phyloP scores from a whole-genome alignment of 768 basidiomycete species.

The Lyophyllum decastes region DNA sequence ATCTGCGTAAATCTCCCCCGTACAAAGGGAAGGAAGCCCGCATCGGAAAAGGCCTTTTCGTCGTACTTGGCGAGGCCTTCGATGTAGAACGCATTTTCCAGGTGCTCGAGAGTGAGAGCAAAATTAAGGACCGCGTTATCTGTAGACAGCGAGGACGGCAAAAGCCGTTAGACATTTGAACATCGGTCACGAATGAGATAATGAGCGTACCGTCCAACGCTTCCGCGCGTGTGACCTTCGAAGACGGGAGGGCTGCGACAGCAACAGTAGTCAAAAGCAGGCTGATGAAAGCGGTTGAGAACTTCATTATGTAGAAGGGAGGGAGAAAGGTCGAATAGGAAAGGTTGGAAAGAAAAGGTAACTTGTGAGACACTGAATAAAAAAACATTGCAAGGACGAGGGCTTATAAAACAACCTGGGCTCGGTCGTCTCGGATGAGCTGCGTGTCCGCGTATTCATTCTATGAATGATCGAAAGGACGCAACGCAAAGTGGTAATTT shows the following conservation, averaged over 20 bases:
- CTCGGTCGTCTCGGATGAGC: no score
- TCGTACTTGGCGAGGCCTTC: constrained; percentile 41
- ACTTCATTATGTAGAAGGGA: not conserved
- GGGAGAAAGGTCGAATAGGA: no score
- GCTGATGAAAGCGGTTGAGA: not conserved
- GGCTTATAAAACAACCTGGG: no score
- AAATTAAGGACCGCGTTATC: constrained; percentile 38
- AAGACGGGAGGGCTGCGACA: not conserved
- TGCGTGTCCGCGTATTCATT: no score
- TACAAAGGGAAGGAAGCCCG: constrained; percentile 47
- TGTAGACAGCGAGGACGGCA: not conserved
- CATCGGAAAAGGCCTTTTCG: constrained; percentile 42
- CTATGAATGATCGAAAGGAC: no score
- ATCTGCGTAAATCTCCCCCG: constrained; percentile 52
- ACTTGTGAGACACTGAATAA: no score
- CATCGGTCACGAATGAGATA: not conserved
- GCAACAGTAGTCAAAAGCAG: no score
- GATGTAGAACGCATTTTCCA: constrained; percentile 47
- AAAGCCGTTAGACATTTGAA: not conserved
- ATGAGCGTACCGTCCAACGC: not conserved
- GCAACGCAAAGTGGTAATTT: no score
- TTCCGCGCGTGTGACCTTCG: not conserved
- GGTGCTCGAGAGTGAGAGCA: constrained; percentile 45
- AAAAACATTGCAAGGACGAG: no score
- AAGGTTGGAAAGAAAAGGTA: no score